Base-by-base conservation (phyloP, 305 asterid genomes). In the Fraxinus xanthoxyloides region DNA sequence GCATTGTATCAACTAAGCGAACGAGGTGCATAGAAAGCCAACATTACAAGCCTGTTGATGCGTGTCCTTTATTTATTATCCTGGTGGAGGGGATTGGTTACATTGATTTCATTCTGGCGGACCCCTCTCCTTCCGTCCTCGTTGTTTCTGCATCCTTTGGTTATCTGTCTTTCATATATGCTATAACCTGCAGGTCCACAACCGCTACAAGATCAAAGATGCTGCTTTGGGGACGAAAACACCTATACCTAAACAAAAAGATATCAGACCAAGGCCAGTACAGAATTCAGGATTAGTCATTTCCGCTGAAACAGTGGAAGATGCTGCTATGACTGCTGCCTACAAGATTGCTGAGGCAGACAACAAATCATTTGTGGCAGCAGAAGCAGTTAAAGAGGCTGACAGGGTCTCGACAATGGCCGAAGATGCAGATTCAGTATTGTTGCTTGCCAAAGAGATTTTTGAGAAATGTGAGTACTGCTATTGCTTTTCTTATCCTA, bases 351-450 rank as follows among this genome's bases (percentile, higher is more conserved):
- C 90, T 3, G 93, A 90, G 86, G 92, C 95, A 65, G 97, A 93
- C 84, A 81, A 89, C 70, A 89, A 85, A 85, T 84, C 89, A 2
- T 81, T 85, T 35, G 81, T 89, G 48, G 92, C 91, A 75, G 92
- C 92, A 75, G 92, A 91, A 83, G 92, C 94, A 43, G 90, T 90
- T 36, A 80, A 78, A 79, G 96, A 93, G 81, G 83, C 91, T 61
- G 96, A 92, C 73, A 87, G 90, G 84, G 82, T 90, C 83, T 83
- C 87, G 30, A 84, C 70, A 78, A 84, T 92, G 90, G 87, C 90
- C 72, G 96, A 90, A 77, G 95, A 92, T 21, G 83, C 96, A 23
- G 92, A 89, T 30, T 84, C 89, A 56, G 38, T 87, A 85, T 86
- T 91, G 61, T 84, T 77, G 81, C 61, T 82, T 75, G 84, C 86